Base-by-base conservation (phyloP, 805 yeast genomes). In the Jamesozyma lodderae region DNA sequence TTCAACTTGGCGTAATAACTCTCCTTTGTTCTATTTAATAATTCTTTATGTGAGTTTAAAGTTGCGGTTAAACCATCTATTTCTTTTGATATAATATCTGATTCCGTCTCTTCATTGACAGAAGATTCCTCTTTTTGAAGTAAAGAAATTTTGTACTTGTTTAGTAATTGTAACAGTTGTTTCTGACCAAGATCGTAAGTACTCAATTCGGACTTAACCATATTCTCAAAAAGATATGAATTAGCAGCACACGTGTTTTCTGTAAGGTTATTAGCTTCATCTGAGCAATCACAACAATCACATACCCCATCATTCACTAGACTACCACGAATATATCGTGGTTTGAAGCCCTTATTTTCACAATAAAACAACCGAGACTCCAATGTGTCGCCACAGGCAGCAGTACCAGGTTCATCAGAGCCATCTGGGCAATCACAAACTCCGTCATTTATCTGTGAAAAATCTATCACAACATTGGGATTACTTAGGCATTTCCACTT, bases 401-500 rank as follows among this genome's bases (percentile, higher is more conserved):
- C 66, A 1, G 97, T 90, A 0, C 96, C 96, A 0, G 96, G 96
- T 59, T 92, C 97, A 63, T 92, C 98, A 4, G 88, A 77, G 0
- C 97, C 97, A 62, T 92, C 98, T 0, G 96, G 96, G 64, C 97
- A 90, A 53, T 92, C 97, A 62, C 97, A 90, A 53, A 71, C 80
- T 49, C 87, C 81, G 59, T 92, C 96, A 57, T 90, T 90, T 49
- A 90, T 70, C 52, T 78, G 82, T 26, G 64, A 64, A 36, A 67
- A 66, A 29, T 78, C 67, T 15, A 90, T 60, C 16, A 65, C 66
- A 4, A 86, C 73, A n/a, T 74, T 70, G 0, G 92, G 80, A 51
- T 82, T 70, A 23, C 61, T 51, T 26, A 90, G 57, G 63, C 97
- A 90, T 5, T 66, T 60, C 85, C 92, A 90, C 35, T 66, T 58